Conservation (phyloP, 2,329 filamentous ascomycete genomes). For the Fusarium graminum region DNA sequence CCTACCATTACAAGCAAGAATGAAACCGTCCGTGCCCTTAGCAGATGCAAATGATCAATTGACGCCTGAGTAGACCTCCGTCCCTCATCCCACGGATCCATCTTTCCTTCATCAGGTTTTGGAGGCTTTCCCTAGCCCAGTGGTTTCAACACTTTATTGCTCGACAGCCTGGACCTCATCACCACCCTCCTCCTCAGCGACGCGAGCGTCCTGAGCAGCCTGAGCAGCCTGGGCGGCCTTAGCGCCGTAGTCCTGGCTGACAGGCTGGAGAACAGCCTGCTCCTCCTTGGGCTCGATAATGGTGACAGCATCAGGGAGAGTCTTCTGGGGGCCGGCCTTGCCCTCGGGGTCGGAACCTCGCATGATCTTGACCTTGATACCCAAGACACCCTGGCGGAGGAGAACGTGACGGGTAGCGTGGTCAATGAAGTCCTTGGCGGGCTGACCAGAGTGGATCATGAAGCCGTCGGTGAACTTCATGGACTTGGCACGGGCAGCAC, state of each 20-base stretch:
- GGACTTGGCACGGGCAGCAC: constrained; percentile 98
- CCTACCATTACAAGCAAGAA: constrained; percentile 57
- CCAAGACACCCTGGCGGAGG: constrained; percentile 98
- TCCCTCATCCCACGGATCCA: constrained; percentile 50
- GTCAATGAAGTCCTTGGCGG: constrained; percentile 99
- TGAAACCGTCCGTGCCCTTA: constrained; percentile 57
- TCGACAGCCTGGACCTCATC: constrained; percentile 65
- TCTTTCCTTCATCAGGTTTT: constrained; percentile 45
- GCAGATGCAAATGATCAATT: constrained; percentile 60
- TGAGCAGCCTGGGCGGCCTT: constrained; percentile 78
- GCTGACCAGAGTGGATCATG: constrained; percentile 99
- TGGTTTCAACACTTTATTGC: constrained; percentile 54
- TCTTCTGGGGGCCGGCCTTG: constrained; percentile 98
- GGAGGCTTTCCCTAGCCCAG: constrained; percentile 42
- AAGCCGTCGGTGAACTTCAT: constrained; percentile 99
- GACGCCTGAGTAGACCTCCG: constrained; percentile 58
- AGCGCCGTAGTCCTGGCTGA: constrained; percentile 98
- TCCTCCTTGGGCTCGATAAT: constrained; percentile 99
- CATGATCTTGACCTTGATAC: constrained; percentile 99
- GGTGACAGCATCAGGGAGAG: constrained; percentile 97
- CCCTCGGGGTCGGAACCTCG: constrained; percentile 98
- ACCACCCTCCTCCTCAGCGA: constrained; percentile 69
- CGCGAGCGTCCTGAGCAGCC: constrained; percentile 73
- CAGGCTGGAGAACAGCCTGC: constrained; percentile 91
- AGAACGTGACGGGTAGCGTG: constrained; percentile 98